phyloP scores from a whole-genome alignment of 345 rosid species.

The Eucalyptus dawsonii region DNA sequence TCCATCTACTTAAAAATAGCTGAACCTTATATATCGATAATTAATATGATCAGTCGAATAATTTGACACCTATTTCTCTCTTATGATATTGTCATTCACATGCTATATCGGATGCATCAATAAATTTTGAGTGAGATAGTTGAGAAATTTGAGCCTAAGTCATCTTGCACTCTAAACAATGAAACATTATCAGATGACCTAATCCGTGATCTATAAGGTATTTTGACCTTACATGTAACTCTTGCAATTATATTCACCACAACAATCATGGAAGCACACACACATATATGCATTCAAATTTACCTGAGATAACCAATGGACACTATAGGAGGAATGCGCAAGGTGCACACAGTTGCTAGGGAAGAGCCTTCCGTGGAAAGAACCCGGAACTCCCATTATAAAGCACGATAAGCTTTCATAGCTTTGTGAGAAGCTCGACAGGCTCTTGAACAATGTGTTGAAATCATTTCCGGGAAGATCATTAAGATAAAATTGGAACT shows the following conservation, averaged over 20 bases:
- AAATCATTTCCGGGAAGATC: slow-evolving; percentile 13
- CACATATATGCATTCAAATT: not conserved
- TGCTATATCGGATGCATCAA: too few relatives aligned
- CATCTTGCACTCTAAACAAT: not conserved
- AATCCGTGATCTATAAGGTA: not conserved
- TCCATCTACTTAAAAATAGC: not conserved
- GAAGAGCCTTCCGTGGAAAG: slow-evolving; percentile 6
- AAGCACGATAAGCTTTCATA: not conserved
- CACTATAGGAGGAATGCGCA: slow-evolving; percentile 4
- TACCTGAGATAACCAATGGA: slow-evolving; percentile 18
- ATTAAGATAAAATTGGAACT: slow-evolving; percentile 1
- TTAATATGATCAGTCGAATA: not conserved
- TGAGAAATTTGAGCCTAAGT: not conserved
- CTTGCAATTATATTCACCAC: not conserved
- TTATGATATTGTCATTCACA: not conserved
- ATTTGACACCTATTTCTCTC: not conserved
- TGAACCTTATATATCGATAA: not conserved
- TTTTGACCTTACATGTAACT: not conserved
- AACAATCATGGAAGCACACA: not conserved
- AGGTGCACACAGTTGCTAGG: not conserved
- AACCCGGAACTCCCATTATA: slow-evolving; percentile 5
- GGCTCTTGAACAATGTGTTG: slow-evolving; percentile 1
- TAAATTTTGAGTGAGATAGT: not conserved
- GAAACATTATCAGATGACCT: not conserved
- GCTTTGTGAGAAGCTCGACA: not conserved